Evolutionary conservation across 108 stramenopile species (phyloP), one percentile per base, ranked within the genome.

Genomic region (Pseudonitzschia pungens): DNA sequence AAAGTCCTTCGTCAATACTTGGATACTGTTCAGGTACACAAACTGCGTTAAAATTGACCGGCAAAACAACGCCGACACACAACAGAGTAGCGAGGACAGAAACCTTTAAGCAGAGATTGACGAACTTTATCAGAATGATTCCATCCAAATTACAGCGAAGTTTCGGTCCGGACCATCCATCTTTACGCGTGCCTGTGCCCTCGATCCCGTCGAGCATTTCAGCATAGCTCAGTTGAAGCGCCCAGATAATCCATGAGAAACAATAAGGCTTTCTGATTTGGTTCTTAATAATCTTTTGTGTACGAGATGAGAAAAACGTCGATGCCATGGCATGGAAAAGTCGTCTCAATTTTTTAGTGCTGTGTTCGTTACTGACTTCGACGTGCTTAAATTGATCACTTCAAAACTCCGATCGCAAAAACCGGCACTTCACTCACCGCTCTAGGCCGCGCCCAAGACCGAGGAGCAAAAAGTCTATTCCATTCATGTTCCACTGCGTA

Each of bases 131-230:
- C 55, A 91, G 29, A 44, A 95, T 81, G 45, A 95, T 85, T 22
- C 85, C 93, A 77, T 95, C 93, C 62, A 95, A 59, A 72, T 90
- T 95, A 48, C 85, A 85, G 12, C 76, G 76, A 2, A 95, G 74
- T 51, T 90, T 71, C 44, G 71, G 65, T 1, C 91, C 93, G 0
- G 66, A 67, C 84, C 81, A 78, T 21, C 91, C 91, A 4, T 70
- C 62, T 27, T 82, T 69, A 28, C 93, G 74, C 27, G 93, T 92
- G 0, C 93, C 93, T 28, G 93, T 95, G 8, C 88, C 88, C 4
- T 89, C 88, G 21, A 95, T 83, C 1, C 93, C 93, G 21, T 79
- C 66, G 28, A 92, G 44, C 86, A 94, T 82, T 69, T 82, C 64
- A 50, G 84, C 74, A 73, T 94, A 94, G 20, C 79, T 84, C 26